These are phyloP conservation scores for Adansonia gregorii DNA, from an alignment of 441 rosid species.

Conservation along the genomic window DNA sequence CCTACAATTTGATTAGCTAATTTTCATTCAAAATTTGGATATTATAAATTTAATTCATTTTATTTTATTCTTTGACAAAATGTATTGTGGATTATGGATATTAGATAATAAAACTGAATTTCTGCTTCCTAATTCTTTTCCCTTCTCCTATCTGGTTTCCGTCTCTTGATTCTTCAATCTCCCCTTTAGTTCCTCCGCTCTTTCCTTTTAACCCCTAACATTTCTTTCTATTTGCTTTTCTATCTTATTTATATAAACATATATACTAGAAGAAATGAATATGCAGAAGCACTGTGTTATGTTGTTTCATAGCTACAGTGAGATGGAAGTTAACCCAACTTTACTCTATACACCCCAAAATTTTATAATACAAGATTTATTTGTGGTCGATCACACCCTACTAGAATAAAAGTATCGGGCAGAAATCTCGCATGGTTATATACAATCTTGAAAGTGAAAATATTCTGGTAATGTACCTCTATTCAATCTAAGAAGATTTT, in stretches of 20 bases:
- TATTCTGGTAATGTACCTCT: slow-evolving; percentile 44
- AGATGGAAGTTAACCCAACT: not conserved
- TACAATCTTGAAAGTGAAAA: not conserved
- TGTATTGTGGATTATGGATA: not conserved
- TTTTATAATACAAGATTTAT: not conserved
- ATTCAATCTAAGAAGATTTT: slow-evolving; percentile 52
- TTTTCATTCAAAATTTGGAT: not conserved
- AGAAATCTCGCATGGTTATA: not conserved
- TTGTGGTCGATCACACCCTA: not conserved
- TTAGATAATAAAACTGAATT: not conserved
- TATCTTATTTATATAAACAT: not conserved
- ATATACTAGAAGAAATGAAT: not conserved
- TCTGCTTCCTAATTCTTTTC: not conserved
- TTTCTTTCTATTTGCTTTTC: not conserved
- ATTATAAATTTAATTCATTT: not conserved
- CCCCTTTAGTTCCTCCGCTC: not conserved
- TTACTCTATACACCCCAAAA: not conserved
- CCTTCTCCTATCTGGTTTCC: not conserved
- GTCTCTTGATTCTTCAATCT: not conserved
- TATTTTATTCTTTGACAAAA: not conserved
- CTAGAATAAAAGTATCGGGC: slow-evolving; percentile 3
- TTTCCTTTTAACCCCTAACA: not conserved
- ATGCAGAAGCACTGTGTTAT: not conserved
- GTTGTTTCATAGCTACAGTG: not conserved
- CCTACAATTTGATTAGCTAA: not conserved